Percentiles rank a stretch among this genome's conserved stretches.
Evolutionary conservation across 176 grass and related monocot genomes (phyloP).

Genomic region (Elaeis guineensis): DNA sequence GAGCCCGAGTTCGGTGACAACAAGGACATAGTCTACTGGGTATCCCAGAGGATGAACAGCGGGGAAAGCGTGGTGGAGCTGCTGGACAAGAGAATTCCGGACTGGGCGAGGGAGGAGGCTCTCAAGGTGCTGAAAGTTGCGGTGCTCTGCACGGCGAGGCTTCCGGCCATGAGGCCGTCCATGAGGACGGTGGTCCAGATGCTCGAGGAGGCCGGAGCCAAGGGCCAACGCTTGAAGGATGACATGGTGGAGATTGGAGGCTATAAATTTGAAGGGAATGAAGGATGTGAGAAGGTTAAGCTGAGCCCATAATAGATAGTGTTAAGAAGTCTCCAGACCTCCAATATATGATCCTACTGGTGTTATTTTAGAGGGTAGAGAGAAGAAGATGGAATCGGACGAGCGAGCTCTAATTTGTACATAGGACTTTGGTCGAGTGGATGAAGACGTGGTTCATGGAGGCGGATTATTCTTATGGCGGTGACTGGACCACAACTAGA

Average conservation of each 20-base stretch:
- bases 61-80: conserved; percentile 28
- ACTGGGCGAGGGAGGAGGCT: conserved; percentile 53
- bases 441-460: no score
- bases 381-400: no score
- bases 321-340: no score
- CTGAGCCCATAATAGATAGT: no score
- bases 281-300: no score
- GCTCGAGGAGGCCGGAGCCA: conserved; percentile 54
- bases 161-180: conserved; percentile 61
- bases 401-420: no score
- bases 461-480: no score
- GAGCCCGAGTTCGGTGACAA: conserved; percentile 31
- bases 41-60: conserved; percentile 35
- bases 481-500: no score
- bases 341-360: no score
- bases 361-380: no score
- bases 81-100: conserved; percentile 32
- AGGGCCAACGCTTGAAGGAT: background rate
- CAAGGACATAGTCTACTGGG: conserved; percentile 67
- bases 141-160: conserved; percentile 49
- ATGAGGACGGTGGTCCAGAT: conserved; percentile 89
- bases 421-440: no score
- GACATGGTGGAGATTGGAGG: conserved; percentile 3
- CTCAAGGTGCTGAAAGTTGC: conserved; percentile 48
- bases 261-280: no score